Conservation (phyloP, 228 moss, liverwort and hornwort genomes). For the Sphagnum magellanicum region DNA sequence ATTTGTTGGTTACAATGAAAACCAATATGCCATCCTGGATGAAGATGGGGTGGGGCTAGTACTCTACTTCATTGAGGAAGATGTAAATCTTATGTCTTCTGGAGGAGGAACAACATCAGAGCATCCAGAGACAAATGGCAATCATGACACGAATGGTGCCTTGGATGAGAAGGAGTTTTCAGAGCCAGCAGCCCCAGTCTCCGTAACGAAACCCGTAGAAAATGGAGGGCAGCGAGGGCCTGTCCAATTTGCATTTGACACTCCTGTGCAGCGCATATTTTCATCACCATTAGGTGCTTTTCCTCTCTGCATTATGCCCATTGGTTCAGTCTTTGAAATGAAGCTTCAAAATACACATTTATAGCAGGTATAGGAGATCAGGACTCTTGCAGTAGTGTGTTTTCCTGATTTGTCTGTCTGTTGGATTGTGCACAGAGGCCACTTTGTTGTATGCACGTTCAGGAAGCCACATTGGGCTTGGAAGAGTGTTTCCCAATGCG, state of each 20-base stretch:
- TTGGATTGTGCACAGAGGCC: conserved; percentile 52
- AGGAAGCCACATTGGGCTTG: conserved; percentile 94
- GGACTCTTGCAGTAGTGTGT: too few relatives aligned
- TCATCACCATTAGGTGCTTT: conserved; percentile 80
- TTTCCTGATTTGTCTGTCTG: background rate
- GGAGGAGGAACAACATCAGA: conserved; percentile 20
- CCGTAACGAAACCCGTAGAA: conserved; percentile 29
- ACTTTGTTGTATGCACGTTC: conserved; percentile 82
- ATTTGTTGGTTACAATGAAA: conserved; percentile 81
- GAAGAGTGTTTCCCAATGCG: conserved; percentile 84
- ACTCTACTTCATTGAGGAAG: conserved; percentile 72
- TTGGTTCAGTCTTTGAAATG: too few relatives aligned
- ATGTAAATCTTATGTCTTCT: conserved; percentile 54
- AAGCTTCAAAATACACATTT: too few relatives aligned
- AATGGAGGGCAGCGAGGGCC: conserved; percentile 55
- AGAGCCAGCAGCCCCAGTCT: conserved; percentile 23
- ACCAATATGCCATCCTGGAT: conserved; percentile 82
- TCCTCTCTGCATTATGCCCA: background rate
- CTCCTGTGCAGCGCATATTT: conserved; percentile 89
- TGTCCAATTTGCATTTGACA: conserved; percentile 85
- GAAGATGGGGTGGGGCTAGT: conserved; percentile 94
- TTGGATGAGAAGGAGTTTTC: conserved; percentile 62
- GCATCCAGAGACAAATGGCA: conserved; percentile 24
- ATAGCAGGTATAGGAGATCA: too few relatives aligned
- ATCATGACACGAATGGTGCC: conserved; percentile 45